These are phyloP conservation scores for Juncus effusus DNA, from an alignment of 176 grass and related monocot genomes.

Conservation along the genomic window DNA sequence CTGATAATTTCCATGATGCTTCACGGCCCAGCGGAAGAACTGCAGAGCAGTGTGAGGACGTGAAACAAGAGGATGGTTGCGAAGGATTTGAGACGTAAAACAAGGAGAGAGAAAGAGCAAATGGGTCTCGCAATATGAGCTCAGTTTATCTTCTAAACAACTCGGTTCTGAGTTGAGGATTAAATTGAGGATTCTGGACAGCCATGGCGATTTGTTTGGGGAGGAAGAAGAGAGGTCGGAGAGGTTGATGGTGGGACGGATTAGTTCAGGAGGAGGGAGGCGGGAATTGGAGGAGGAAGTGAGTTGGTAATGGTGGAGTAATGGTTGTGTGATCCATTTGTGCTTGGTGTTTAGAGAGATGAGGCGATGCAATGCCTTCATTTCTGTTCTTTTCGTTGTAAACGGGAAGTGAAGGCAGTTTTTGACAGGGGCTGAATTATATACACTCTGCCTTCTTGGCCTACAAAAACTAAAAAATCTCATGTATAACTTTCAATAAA, in stretches of 20 bases:
- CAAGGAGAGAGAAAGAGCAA: constrained; percentile 68
- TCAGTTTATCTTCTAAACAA: constrained; percentile 55
- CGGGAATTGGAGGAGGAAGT: neutral
- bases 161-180: constrained; percentile 47
- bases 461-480: too few species aligned
- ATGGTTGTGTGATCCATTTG: neutral
- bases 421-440: too few species aligned
- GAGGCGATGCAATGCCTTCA: too few species aligned
- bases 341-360: too few species aligned
- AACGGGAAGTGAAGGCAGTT: too few species aligned
- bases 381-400: too few species aligned
- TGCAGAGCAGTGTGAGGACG: constrained; percentile 44
- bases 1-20: constrained; percentile 36
- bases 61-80: constrained; percentile 38
- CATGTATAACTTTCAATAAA: too few species aligned
- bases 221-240: constrained; percentile 39
- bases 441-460: too few species aligned
- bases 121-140: constrained; percentile 62
- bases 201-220: constrained; percentile 58
- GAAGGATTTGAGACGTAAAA: constrained; percentile 53
- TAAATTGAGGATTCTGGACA: constrained; percentile 56
- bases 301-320: neutral
- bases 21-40: constrained; percentile 62
- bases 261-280: constrained; percentile 51
- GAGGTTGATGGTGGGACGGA: constrained; percentile 56